Conservation (phyloP, 768 basidiomycete species). For the Panaeolus cyanescens region DNA sequence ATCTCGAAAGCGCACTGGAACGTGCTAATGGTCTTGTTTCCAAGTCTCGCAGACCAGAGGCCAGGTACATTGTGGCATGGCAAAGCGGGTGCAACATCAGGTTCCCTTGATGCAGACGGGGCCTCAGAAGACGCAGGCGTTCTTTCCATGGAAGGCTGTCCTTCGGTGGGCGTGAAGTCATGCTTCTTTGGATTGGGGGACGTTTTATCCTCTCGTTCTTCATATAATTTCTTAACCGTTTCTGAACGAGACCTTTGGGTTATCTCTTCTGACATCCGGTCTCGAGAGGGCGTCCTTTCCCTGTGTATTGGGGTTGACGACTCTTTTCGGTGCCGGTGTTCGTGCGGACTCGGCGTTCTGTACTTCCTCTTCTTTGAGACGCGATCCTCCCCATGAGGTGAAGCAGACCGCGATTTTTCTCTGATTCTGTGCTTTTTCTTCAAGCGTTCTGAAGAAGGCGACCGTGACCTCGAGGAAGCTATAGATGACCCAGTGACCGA, state of each 20-base stretch:
- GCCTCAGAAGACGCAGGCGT: too few species aligned
- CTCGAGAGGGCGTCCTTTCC: not conserved
- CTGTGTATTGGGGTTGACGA: not conserved
- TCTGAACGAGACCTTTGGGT: not conserved
- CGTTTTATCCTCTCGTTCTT: not conserved
- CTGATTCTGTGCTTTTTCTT: not conserved
- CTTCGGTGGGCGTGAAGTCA: not conserved
- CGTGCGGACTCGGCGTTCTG: not conserved
- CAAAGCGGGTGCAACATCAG: not conserved
- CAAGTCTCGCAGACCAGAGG: not conserved
- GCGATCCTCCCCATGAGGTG: not conserved
- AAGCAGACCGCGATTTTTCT: not conserved
- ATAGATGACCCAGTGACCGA: not conserved
- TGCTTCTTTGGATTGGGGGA: not conserved
- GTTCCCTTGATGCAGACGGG: not conserved
- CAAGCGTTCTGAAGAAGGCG: not conserved
- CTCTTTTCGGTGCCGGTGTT: not conserved
- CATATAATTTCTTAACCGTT: not conserved
- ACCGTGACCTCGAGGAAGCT: not conserved
- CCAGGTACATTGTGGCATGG: not conserved
- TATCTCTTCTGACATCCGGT: not conserved
- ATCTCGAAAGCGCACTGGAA: not conserved
- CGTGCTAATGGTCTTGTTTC: not conserved
- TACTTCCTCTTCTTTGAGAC: not conserved
- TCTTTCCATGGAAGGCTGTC: not conserved